Conservation (phyloP, 1,139 yeast genomes). For the Suhomyces bolitotheri region DNA sequence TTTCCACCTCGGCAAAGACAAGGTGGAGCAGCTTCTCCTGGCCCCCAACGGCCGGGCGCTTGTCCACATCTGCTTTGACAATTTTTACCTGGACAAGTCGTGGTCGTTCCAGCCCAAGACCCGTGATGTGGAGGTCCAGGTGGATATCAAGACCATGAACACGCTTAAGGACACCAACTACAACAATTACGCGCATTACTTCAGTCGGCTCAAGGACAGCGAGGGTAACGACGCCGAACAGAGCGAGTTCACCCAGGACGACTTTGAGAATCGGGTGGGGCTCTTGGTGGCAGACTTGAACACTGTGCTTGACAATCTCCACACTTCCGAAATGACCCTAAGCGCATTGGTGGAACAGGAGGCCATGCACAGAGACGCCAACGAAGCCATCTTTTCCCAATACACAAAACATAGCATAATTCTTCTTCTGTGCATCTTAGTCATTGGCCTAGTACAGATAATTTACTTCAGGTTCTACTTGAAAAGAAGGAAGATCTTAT, state of each 20-base stretch:
- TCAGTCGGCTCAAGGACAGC: conserved; percentile 22
- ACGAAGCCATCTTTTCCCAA: conserved; percentile 39
- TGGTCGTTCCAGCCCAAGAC: conserved; percentile 42
- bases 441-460: conserved; percentile 34
- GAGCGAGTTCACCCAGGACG: conserved; percentile 30
- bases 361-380: conserved; percentile 37
- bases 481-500: conserved; percentile 26
- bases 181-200: conserved; percentile 37
- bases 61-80: conserved; percentile 46
- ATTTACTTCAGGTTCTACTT: conserved; percentile 32
- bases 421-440: conserved; percentile 28
- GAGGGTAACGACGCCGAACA: conserved; percentile 8
- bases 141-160: conserved; percentile 37
- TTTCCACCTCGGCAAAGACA: conserved; percentile 13
- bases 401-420: conserved; percentile 32
- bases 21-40: conserved; percentile 21
- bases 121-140: conserved; percentile 36
- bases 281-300: conserved; percentile 34
- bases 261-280: conserved; percentile 34
- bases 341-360: conserved; percentile 37
- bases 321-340: conserved; percentile 29
- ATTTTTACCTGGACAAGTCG: conserved; percentile 42
- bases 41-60: conserved; percentile 30
- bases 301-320: conserved; percentile 31
- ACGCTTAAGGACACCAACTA: conserved; percentile 39